Evolutionary conservation across 164 flowering plant species (phyloP), one percentile per base, ranked within the genome.

Genomic region (Vitis amurensis): DNA sequence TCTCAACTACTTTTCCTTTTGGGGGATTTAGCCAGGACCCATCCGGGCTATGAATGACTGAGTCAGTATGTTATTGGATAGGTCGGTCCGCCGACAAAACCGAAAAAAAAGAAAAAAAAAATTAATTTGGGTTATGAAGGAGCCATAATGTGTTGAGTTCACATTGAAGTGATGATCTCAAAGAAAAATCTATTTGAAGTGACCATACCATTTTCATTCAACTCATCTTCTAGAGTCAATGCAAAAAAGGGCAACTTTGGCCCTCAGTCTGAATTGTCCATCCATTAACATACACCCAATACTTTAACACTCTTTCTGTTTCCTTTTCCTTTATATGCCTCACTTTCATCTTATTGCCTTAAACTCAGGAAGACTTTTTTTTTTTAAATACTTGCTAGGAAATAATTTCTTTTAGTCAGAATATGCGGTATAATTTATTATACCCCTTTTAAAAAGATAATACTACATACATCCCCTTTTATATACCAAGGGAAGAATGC

Each of bases 181-280:
- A 59, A 14, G 44, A 61, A 16, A 51, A 69, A 63, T 30, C 66
- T 12, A 37, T 51, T 64, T 64, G 69, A 65, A 52, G 68, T 67
- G 76, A 63, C 59, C 56, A 14, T 63, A 9, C 63, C 44, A 37
- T 68, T 73, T 31, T 56, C 63, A 50, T 73, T 50, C 68, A 63
- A 53, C 49, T 66, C 53, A 61, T 11, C 59, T 37, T 74, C 73
- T 74, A 61, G 73, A 70, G 77, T 70, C 77, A 74, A 74, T 74
- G 77, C 77, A 74, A 70, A 68, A 76, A 67, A 71, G 67, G 62
- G n/a, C 19, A 16, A 68, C 60, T 72, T 67, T 62, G 71, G 68
- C 71, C 71, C 64, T 68, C 70, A 66, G 64, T 53, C 17, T 48
- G 52, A 9, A 37, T 11, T 15, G 29, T 50, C 68, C 12, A 70